Evolutionary conservation across 805 yeast species (phyloP).

Genomic region (Crinitomyces ghanaensis): DNA sequence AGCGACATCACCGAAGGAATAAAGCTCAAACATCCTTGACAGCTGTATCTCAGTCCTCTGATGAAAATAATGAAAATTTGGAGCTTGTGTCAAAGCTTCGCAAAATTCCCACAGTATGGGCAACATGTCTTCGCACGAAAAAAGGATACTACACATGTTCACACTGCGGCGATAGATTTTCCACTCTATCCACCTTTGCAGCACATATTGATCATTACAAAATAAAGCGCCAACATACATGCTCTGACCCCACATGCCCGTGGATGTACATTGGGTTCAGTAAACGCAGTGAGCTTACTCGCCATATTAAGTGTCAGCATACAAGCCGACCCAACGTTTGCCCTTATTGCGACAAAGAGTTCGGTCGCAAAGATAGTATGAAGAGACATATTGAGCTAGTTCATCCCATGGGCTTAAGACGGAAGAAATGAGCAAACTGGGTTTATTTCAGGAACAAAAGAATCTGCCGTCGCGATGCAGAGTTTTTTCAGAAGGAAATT

Average conservation of each 20-base stretch:
- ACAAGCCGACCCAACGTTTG: constrained; percentile 18
- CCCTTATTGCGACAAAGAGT: constrained; percentile 17
- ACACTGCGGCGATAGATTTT: constrained; percentile 28
- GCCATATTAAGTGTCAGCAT: constrained; percentile 24
- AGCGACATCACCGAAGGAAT: background rate
- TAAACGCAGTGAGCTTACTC: constrained; percentile 26
- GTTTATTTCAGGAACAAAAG: no score
- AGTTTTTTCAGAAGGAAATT: no score
- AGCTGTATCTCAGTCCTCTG: background rate
- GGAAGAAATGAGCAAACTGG: no score
- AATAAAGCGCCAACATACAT: constrained; percentile 26
- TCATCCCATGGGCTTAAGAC: no score
- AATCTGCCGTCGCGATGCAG: no score
- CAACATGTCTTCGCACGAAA: constrained; percentile 12
- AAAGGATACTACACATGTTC: constrained; percentile 30
- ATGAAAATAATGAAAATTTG: background rate
- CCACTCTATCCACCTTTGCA: constrained; percentile 24
- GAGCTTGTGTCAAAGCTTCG: background rate
- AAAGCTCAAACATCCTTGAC: background rate
- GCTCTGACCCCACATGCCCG: constrained; percentile 28
- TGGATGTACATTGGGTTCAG: constrained; percentile 34
- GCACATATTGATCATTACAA: constrained; percentile 28
- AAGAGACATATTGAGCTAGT: constrained; percentile 28
- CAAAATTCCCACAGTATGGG: background rate
- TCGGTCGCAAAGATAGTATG: constrained; percentile 25